Conservation (phyloP, 1,139 yeast species). For the Groenewaldozyma auringiensis region DNA sequence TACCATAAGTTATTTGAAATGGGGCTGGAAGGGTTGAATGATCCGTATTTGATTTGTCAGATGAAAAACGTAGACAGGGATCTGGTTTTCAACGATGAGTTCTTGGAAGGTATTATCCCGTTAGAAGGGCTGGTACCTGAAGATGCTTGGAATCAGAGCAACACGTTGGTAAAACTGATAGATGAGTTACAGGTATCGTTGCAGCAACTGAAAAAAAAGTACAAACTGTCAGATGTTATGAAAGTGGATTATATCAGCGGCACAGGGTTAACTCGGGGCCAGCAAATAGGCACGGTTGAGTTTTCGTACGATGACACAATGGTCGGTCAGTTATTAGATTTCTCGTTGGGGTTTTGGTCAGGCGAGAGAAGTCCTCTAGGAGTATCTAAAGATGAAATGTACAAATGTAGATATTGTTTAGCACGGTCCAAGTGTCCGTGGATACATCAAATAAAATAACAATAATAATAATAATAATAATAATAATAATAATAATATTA, state of each 20-base stretch:
- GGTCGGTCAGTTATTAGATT: slow-evolving; percentile 17
- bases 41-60: neutral
- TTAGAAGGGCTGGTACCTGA: neutral
- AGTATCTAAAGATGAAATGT: slow-evolving; percentile 16
- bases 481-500: neutral
- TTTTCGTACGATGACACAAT: slow-evolving; percentile 17
- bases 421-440: slow-evolving; percentile 1
- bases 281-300: slow-evolving; percentile 15
- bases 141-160: neutral
- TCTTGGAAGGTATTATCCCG: neutral
- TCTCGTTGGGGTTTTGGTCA: slow-evolving; percentile 24
- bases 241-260: slow-evolving; percentile 17
- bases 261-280: slow-evolving; percentile 9
- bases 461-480: neutral
- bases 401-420: slow-evolving; percentile 20
- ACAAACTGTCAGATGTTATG: slow-evolving; percentile 11
- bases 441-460: neutral
- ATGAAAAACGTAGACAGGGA: neutral
- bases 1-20: slow-evolving; percentile 23
- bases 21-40: slow-evolving; percentile 9
- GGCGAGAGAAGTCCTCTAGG: slow-evolving; percentile 25
- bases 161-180: neutral
- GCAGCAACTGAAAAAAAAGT: neutral
- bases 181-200: neutral
- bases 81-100: neutral